Conservation (phyloP, 495 filamentous ascomycete species). For the Xylaria bambusicola region DNA sequence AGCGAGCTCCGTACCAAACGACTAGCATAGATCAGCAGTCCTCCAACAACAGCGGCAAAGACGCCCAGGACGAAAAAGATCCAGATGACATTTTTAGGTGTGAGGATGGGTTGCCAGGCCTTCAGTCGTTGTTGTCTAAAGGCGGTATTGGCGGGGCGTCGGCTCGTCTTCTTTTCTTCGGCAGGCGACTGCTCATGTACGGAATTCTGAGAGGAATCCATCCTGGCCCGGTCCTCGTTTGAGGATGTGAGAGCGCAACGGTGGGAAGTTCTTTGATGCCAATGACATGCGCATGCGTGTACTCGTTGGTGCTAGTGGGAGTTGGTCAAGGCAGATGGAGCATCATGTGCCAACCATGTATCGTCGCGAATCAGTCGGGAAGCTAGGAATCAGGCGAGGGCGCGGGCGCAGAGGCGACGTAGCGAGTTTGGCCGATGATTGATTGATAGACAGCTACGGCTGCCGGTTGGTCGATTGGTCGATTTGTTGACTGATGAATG, state of each 20-base stretch:
- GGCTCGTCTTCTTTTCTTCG: constrained; percentile 79
- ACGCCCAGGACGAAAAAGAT: constrained; percentile 85
- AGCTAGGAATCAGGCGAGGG: background rate
- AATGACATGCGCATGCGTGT: background rate
- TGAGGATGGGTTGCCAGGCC: constrained; percentile 96
- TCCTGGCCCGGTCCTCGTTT: constrained; percentile 16
- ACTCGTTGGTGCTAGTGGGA: background rate
- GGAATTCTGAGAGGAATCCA: constrained; percentile 31
- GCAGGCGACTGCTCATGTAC: constrained; percentile 27
- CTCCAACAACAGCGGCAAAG: constrained; percentile 86
- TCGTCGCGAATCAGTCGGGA: background rate
- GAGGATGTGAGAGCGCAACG: background rate
- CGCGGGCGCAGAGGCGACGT: background rate
- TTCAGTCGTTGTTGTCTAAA: constrained; percentile 91
- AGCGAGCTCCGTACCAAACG: constrained; percentile 54
- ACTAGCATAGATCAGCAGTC: constrained; percentile 80
- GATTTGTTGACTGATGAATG: constrained; percentile 2
- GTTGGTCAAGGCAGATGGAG: background rate
- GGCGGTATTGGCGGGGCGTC: constrained; percentile 86
- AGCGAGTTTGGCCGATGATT: background rate
- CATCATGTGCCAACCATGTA: background rate
- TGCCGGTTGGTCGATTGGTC: background rate
- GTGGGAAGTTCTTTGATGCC: background rate
- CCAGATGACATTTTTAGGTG: constrained; percentile 87
- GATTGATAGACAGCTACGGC: background rate